Evolutionary conservation across 352 stramenopile species (phyloP), one percentile per base, ranked within the genome.

Genomic region (Phytophthora quininea): DNA sequence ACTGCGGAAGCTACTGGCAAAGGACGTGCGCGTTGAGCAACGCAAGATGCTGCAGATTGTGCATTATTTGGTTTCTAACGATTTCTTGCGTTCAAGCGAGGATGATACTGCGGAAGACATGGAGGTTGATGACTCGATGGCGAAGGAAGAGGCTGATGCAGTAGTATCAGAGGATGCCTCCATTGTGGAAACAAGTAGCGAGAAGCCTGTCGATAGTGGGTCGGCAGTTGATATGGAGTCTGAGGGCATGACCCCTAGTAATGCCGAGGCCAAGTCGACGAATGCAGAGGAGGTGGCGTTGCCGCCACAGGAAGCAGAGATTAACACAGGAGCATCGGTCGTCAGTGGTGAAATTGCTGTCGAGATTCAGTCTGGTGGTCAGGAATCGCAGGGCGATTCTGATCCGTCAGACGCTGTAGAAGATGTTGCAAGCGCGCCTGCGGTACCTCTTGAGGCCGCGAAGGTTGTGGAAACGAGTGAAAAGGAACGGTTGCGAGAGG

Each of bases 1-100:
- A 27, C 56, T 95, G 56, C 82, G 86, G 42, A 91, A 92, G 61
- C 57, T 95, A 52, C 76, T 95, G 35, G 70, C 87, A 27, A 90
- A 84, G 32, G 85, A 95, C 63, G 80, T 95, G 27, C 60, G 73
- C 55, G 54, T 74, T 12, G 87, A 95, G 74, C 84, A 93, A 67
- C 64, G 68, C 40, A 83, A 90, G 54, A 88, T 93, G 71, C 76
- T 95, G 53, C 82, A 95, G 69, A 82, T 92, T 69, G 81, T 93
- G 57, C 80, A 77, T 42, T 86, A 71, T 65, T 57, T 93, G 35
- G 80, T 93, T 3, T 56, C 66, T 42, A 79, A 84, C 54, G 60
- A 90, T 9, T 91, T 89, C 68, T 82, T 92, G 59, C 69, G 71
- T 50, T 72, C 62, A 48, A 31, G 63, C 3, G 47, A 62, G 35